A percentile compares a stretch with the other conserved stretches of the same genome.
Evolutionary conservation across 2,329 filamentous ascomycete genomes (phyloP).

Genomic region (Nakataea oryzae): DNA sequence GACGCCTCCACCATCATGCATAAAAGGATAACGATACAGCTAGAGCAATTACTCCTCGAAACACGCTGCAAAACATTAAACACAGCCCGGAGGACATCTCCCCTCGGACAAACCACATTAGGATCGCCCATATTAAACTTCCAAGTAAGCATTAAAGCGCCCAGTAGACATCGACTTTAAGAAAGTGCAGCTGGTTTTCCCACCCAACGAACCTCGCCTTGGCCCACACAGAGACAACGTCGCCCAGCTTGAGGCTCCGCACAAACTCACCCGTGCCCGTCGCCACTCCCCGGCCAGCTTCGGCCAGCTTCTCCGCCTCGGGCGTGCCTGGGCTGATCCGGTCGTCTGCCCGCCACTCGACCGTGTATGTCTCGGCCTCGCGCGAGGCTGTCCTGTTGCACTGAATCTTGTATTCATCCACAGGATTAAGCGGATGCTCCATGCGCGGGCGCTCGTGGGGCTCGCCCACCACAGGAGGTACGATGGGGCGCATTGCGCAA

Average conservation of each 20-base stretch:
- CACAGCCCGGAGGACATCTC: neutral
- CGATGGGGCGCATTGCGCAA: conserved; percentile 21
- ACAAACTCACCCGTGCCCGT: conserved; percentile 47
- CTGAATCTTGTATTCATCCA: conserved; percentile 28
- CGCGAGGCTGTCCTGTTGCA: conserved; percentile 28
- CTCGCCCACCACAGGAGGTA: conserved; percentile 16
- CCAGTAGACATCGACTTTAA: conserved; percentile 49
- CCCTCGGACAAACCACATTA: neutral
- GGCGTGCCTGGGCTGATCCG: conserved; percentile 29
- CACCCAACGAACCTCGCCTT: conserved; percentile 46
- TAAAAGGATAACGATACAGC: too few species aligned
- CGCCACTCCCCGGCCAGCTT: conserved; percentile 35
- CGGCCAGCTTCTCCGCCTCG: conserved; percentile 19
- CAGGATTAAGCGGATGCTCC: neutral
- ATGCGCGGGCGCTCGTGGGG: neutral
- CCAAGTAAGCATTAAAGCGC: conserved; percentile 23
- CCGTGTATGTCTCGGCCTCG: conserved; percentile 26
- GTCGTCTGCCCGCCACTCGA: conserved; percentile 46
- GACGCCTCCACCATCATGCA: too few species aligned
- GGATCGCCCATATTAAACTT: neutral
- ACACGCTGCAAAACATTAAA: too few species aligned
- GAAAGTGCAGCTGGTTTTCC: conserved; percentile 37
- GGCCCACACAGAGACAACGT: conserved; percentile 51
- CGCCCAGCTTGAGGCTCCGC: conserved; percentile 43
- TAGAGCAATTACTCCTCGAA: neutral